Conservation (phyloP, 495 filamentous ascomycete species). For the Geopyxis carbonaria region DNA sequence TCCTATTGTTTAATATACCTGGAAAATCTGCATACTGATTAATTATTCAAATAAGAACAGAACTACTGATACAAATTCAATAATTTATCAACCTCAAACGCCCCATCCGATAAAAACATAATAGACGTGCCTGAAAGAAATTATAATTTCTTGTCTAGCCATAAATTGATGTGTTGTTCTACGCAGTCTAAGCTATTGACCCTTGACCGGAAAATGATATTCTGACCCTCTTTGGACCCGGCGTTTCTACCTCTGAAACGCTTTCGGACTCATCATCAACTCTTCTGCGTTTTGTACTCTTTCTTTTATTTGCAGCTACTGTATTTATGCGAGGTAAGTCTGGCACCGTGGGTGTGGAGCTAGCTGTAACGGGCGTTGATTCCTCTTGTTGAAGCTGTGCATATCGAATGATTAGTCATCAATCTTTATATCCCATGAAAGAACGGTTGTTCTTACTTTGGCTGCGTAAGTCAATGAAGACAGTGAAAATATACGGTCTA, state of each 20-base stretch:
- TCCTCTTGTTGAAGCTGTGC: constrained; percentile 19
- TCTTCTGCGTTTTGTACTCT: constrained; percentile 19
- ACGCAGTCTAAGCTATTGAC: neutral
- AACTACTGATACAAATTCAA: too few species aligned
- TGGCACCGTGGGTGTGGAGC: constrained; percentile 21
- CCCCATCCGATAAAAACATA: too few species aligned
- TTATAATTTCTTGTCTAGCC: too few species aligned
- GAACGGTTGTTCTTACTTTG: constrained; percentile 24
- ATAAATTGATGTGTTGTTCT: neutral
- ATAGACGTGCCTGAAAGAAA: too few species aligned
- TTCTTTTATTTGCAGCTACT: constrained; percentile 14
- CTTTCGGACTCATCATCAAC: constrained; percentile 25
- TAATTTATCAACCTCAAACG: too few species aligned
- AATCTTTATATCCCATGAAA: too few species aligned
- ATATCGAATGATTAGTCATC: constrained; percentile 9
- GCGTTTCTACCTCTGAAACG: constrained; percentile 25
- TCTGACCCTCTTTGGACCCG: constrained; percentile 24
- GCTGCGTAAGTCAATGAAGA: constrained; percentile 42
- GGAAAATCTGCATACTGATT: too few species aligned
- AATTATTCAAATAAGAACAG: too few species aligned
- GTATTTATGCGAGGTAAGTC: constrained; percentile 16
- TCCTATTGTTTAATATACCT: too few species aligned
- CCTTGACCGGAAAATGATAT: constrained; percentile 24
- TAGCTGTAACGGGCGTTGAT: constrained; percentile 17
- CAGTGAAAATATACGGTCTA: constrained; percentile 40